Evolutionary conservation across 306 rosid species (phyloP), one percentile per base, ranked within the genome.

Genomic region (Dalbergia cochinchinensis): DNA sequence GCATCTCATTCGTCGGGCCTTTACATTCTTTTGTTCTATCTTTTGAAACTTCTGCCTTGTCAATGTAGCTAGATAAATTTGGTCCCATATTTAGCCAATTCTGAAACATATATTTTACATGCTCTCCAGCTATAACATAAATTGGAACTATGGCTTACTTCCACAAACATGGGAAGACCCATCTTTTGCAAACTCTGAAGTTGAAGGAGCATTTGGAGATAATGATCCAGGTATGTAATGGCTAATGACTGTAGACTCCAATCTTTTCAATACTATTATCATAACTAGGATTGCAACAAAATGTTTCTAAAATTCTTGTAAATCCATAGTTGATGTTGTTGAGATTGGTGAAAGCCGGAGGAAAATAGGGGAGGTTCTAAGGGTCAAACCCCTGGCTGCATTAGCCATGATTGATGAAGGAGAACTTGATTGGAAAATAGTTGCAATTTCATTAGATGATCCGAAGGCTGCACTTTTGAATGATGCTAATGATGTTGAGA

Each of bases 101-200:
- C 75, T 82, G 54, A 67, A 65, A 74, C 16, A 20, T 20, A 60
- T 70, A 42, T 57, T 58, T 73, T 69, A 14, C 11, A 16, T 72
- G 65, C 57, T 85, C 72, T 75, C 13, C 86, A 94, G 98, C 66
- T 92, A 94, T 85, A 92, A 94, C 51, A 94, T 94, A 61, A 82
- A 92, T 69, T 94, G 98, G 98, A 94, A 94, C 85, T 94, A 94
- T 57, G 98, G 98, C 65, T 87, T 94, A 83, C 97, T 94, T 82
- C 98, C 98, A 64, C 97, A 94, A 88, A 94, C 96, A 60, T 92
- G 98, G 98, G 98, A 94, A 89, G 98, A 94, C 82, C 98, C 98
- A 73, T 84, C 97, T 37, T 74, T 83, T 11, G 94, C 97, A 41
- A 94, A 94, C 80, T 22, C 86, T 68, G 97, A 94, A 84, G 92